Evolutionary conservation across 805 yeast species (phyloP).

Genomic region (Tetrapisispora pingtungensis): DNA sequence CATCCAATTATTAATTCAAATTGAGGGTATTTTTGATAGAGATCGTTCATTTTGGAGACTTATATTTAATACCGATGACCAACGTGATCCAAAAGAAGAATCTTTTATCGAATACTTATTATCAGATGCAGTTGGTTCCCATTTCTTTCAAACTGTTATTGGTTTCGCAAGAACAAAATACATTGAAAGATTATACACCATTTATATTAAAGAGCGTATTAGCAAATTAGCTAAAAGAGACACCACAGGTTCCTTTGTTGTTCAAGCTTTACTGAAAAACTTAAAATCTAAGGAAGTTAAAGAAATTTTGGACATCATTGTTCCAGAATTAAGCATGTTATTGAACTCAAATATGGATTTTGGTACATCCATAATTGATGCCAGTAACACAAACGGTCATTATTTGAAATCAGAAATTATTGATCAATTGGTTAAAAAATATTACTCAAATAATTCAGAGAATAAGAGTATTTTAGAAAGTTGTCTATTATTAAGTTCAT

Average conservation of each 20-base stretch:
- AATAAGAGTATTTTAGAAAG: slow-evolving; percentile 51
- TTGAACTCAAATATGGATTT: slow-evolving; percentile 62
- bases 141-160: slow-evolving; percentile 69
- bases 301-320: slow-evolving; percentile 49
- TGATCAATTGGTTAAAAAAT: slow-evolving; percentile 36
- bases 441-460: slow-evolving; percentile 32
- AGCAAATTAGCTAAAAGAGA: slow-evolving; percentile 68
- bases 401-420: slow-evolving; percentile 54
- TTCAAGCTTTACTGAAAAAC: slow-evolving; percentile 59
- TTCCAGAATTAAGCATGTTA: slow-evolving; percentile 55
- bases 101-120: slow-evolving; percentile 76
- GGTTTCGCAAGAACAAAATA: slow-evolving; percentile 56
- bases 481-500: slow-evolving; percentile 49
- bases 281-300: slow-evolving; percentile 55
- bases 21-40: slow-evolving; percentile 72
- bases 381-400: slow-evolving; percentile 47
- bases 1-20: slow-evolving; percentile 61
- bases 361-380: slow-evolving; percentile 55
- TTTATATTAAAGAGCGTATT: slow-evolving; percentile 67
- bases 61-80: slow-evolving; percentile 45
- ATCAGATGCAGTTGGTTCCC: slow-evolving; percentile 88
- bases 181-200: slow-evolving; percentile 56
- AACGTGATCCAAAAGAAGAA: slow-evolving; percentile 51
- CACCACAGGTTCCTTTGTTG: slow-evolving; percentile 73
- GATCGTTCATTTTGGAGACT: slow-evolving; percentile 63